phyloP scores from a whole-genome alignment of 2,329 filamentous ascomycete species.

The Aspergillus glaucus region DNA sequence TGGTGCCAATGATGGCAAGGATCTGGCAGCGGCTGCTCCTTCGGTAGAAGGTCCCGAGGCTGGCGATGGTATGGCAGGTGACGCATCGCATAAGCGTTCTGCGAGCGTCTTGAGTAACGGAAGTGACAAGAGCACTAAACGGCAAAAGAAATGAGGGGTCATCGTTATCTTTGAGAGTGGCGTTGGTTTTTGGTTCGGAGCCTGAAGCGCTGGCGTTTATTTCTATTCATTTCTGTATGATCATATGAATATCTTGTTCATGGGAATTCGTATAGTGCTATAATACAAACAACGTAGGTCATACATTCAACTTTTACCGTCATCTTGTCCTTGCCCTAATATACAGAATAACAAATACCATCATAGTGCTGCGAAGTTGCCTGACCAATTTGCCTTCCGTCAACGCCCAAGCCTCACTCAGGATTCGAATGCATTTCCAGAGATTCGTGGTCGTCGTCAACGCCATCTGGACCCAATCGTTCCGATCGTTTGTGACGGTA shows the following conservation, averaged over 20 bases:
- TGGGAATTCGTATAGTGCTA: background rate
- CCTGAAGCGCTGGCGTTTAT: no score
- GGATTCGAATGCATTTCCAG: slow-evolving; percentile 19
- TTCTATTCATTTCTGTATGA: slow-evolving; percentile 27
- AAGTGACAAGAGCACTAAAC: slow-evolving; percentile 56
- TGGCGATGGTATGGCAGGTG: background rate
- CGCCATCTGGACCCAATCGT: slow-evolving; percentile 12
- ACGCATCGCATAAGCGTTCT: slow-evolving; percentile 61
- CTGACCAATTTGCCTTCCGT: slow-evolving; percentile 1
- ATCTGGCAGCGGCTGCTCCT: slow-evolving; percentile 9
- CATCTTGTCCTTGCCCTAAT: slow-evolving; percentile 1
- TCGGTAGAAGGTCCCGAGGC: background rate
- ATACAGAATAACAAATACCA: background rate
- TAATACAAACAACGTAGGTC: background rate
- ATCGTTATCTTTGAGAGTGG: background rate
- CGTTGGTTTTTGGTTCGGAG: slow-evolving; percentile 2
- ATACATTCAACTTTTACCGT: slow-evolving; percentile 2
- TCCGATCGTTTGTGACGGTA: slow-evolving; percentile 1
- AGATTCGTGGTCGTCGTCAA: slow-evolving; percentile 18
- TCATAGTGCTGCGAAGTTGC: background rate
- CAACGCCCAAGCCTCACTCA: slow-evolving; percentile 9
- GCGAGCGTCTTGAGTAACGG: slow-evolving; percentile 69
- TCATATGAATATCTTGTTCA: slow-evolving; percentile 18
- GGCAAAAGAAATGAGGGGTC: slow-evolving; percentile 38
- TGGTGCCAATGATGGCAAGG: slow-evolving; percentile 4